Evolutionary conservation across 2,329 filamentous ascomycete species (phyloP).

Genomic region (Ophiostoma ulmi): DNA sequence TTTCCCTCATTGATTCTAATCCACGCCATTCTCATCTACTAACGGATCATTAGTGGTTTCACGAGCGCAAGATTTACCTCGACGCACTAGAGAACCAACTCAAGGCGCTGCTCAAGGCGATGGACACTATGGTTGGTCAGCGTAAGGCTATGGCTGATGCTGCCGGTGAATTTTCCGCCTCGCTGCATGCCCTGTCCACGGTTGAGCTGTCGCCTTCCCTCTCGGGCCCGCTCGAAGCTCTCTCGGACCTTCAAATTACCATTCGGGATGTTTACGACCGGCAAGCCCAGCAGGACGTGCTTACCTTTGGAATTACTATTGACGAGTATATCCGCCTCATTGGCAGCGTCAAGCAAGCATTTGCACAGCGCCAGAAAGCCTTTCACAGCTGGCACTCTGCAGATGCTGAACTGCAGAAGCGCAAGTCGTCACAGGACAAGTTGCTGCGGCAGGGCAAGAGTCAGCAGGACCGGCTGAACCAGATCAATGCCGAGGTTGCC

Average conservation of each 20-base stretch:
- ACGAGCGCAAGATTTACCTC: constrained; percentile 89
- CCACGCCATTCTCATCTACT: neutral
- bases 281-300: constrained; percentile 91
- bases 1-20: neutral
- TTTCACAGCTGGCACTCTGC: constrained; percentile 92
- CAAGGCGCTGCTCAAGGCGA: constrained; percentile 83
- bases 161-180: constrained; percentile 86
- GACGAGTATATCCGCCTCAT: constrained; percentile 98
- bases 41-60: constrained; percentile 70
- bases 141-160: constrained; percentile 91
- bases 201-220: constrained; percentile 88
- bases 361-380: constrained; percentile 86
- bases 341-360: constrained; percentile 89
- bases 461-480: constrained; percentile 90
- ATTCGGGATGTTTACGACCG: constrained; percentile 94
- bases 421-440: constrained; percentile 85
- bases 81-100: constrained; percentile 90
- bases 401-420: constrained; percentile 85
- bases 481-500: constrained; percentile 86
- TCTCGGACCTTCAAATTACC: constrained; percentile 88
- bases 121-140: constrained; percentile 87
- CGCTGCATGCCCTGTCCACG: constrained; percentile 83
- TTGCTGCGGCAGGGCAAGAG: constrained; percentile 90
- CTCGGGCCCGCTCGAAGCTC: constrained; percentile 80
- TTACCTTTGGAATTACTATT: constrained; percentile 94